These are phyloP conservation scores for Saturnispora besseyi DNA, from an alignment of 805 yeast species.

Conservation along the genomic window DNA sequence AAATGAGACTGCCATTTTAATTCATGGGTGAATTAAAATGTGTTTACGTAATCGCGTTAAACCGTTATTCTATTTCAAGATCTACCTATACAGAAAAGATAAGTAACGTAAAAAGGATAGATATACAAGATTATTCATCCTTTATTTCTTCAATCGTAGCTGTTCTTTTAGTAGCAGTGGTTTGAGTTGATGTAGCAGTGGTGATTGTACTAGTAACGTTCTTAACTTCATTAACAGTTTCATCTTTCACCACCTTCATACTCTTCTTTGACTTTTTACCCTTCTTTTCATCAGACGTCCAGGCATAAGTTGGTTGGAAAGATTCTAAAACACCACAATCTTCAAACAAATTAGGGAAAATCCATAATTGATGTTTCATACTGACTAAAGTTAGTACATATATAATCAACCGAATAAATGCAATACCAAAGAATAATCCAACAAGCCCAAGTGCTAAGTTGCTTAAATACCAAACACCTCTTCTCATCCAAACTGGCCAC, in stretches of 20 bases:
- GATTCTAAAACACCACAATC: constrained; percentile 92
- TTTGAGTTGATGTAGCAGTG: not conserved
- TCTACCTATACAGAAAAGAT: too few species aligned
- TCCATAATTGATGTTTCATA: constrained; percentile 77
- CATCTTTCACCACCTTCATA: not conserved
- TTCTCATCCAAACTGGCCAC: constrained; percentile 88
- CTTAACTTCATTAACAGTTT: not conserved
- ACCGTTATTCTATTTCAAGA: too few species aligned
- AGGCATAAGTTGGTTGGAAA: constrained; percentile 82
- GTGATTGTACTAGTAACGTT: not conserved
- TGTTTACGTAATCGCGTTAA: too few species aligned
- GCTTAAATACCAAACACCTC: constrained; percentile 85
- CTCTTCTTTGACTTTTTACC: constrained; percentile 7
- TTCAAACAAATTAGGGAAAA: constrained; percentile 91
- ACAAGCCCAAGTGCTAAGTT: constrained; percentile 67
- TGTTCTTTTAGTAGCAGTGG: constrained; percentile 16
- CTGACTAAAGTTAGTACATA: constrained; percentile 50
- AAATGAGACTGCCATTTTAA: too few species aligned
- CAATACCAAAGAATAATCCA: constrained; percentile 65
- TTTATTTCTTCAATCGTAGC: constrained; percentile 22
- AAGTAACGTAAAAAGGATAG: too few species aligned
- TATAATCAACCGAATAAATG: constrained; percentile 69
- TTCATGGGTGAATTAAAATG: too few species aligned
- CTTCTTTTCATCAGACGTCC: constrained; percentile 37
- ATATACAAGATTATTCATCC: constrained; percentile 5